phyloP scores from a whole-genome alignment of 352 stramenopile species.

The Pythium volutum region DNA sequence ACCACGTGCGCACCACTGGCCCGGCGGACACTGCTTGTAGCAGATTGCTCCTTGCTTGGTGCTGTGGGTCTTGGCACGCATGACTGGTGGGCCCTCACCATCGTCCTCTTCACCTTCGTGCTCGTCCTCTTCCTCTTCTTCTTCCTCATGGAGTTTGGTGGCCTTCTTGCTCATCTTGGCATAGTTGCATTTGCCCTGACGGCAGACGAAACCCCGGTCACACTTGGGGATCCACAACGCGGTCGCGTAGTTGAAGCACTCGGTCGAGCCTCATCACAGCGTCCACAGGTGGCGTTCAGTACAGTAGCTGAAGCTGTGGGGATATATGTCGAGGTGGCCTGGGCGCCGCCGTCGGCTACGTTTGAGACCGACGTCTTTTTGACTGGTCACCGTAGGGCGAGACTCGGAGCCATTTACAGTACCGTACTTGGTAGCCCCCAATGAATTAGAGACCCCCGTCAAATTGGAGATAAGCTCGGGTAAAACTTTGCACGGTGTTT shows the following conservation, averaged over 20 bases:
- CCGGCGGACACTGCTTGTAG: slow-evolving; percentile 25
- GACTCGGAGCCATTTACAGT: no score
- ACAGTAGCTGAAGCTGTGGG: no score
- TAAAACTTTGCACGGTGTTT: no score
- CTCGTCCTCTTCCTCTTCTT: neutral
- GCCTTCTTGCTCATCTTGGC: neutral
- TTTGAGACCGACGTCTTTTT: no score
- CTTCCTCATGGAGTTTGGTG: no score
- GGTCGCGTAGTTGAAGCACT: slow-evolving; percentile 22
- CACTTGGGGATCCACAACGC: slow-evolving; percentile 19
- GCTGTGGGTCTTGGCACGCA: slow-evolving; percentile 1
- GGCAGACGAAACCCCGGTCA: slow-evolving; percentile 13
- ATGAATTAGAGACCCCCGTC: no score
- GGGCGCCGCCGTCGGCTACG: neutral
- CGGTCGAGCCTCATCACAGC: neutral
- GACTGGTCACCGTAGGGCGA: no score
- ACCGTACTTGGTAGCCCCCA: no score
- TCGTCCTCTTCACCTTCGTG: neutral
- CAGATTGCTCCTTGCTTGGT: slow-evolving; percentile 5
- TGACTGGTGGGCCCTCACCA: slow-evolving; percentile 1
- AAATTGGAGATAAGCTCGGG: no score
- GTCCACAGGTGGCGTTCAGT: no score
- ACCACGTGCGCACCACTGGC: slow-evolving; percentile 36
- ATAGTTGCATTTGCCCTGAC: neutral
- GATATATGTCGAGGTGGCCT: no score